Percentiles rank a stretch among this genome's conserved stretches.
These are phyloP conservation scores for Colletotrichum navitas DNA, from an alignment of 2,329 filamentous ascomycete genomes.

Conservation along the genomic window DNA sequence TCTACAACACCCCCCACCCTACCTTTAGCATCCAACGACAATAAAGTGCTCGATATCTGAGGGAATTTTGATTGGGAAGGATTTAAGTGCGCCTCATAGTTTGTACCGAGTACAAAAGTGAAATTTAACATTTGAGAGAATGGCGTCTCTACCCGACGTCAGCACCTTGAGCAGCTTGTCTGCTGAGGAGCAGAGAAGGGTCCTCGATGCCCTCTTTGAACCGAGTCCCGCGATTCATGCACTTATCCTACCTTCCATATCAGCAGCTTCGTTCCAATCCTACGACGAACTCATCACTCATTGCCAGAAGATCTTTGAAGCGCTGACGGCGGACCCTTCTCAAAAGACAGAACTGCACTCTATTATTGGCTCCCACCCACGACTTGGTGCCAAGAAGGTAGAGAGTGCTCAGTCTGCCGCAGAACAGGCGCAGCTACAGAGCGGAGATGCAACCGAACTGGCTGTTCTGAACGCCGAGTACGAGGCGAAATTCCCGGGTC, in stretches of 20 bases:
- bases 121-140: not conserved
- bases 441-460: slow-evolving; percentile 69
- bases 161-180: slow-evolving; percentile 67
- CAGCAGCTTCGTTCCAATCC: slow-evolving; percentile 66
- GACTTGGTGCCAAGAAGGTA: slow-evolving; percentile 84
- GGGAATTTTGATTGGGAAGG: not conserved
- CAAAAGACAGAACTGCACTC: slow-evolving; percentile 69
- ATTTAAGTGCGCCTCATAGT: not conserved
- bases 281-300: slow-evolving; percentile 79
- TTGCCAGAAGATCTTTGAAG: slow-evolving; percentile 72
- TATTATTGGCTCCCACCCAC: slow-evolving; percentile 85
- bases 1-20: slow-evolving; percentile 5
- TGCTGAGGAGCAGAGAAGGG: slow-evolving; percentile 64
- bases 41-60: not conserved
- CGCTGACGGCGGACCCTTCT: slow-evolving; percentile 66
- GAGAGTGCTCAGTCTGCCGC: slow-evolving; percentile 84
- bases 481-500: slow-evolving; percentile 82
- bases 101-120: too few species aligned
- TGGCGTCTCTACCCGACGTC: slow-evolving; percentile 67
- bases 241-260: slow-evolving; percentile 77
- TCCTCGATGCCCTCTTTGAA: slow-evolving; percentile 88
- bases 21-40: not conserved
- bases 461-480: slow-evolving; percentile 79
- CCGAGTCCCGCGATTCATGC: slow-evolving; percentile 80
- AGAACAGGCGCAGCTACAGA: slow-evolving; percentile 83